Percentiles rank a stretch among this genome's conserved stretches.
phyloP scores from a whole-genome alignment of 768 basidiomycete species.

The Russula olivacea region DNA sequence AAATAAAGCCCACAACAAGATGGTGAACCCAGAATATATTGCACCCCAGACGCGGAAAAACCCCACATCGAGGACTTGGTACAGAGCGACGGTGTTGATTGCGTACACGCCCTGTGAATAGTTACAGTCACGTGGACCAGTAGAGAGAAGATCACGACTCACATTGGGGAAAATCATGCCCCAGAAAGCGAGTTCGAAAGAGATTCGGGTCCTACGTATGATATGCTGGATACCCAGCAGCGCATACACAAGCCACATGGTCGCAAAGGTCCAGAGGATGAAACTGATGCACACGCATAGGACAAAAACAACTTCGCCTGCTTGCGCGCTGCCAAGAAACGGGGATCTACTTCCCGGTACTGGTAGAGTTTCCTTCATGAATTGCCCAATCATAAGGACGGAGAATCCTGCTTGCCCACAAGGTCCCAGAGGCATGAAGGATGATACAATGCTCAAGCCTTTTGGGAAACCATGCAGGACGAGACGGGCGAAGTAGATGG shows the following conservation, averaged over 20 bases:
- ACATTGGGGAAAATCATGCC: constrained; percentile 69
- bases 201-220: constrained; percentile 37
- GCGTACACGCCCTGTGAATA: constrained; percentile 58
- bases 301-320: constrained; percentile 40
- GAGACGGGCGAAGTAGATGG: constrained; percentile 55
- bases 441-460: constrained; percentile 45
- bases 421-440: constrained; percentile 72
- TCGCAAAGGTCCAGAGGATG: constrained; percentile 54
- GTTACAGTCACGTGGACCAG: neutral
- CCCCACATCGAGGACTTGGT: constrained; percentile 42
- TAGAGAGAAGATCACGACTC: constrained; percentile 25
- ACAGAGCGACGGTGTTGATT: constrained; percentile 52
- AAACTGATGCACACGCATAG: constrained; percentile 46
- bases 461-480: constrained; percentile 51
- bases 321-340: constrained; percentile 34
- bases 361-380: constrained; percentile 38
- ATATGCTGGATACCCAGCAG: constrained; percentile 44
- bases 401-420: constrained; percentile 61
- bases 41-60: constrained; percentile 56
- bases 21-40: constrained; percentile 45
- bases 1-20: constrained; percentile 50
- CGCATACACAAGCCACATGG: constrained; percentile 57
- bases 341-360: constrained; percentile 31
- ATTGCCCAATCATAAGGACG: constrained; percentile 50
- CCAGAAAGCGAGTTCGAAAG: constrained; percentile 59